Conservation (phyloP, 1,139 yeast species). For the Kluyveromyces sp. region DNA sequence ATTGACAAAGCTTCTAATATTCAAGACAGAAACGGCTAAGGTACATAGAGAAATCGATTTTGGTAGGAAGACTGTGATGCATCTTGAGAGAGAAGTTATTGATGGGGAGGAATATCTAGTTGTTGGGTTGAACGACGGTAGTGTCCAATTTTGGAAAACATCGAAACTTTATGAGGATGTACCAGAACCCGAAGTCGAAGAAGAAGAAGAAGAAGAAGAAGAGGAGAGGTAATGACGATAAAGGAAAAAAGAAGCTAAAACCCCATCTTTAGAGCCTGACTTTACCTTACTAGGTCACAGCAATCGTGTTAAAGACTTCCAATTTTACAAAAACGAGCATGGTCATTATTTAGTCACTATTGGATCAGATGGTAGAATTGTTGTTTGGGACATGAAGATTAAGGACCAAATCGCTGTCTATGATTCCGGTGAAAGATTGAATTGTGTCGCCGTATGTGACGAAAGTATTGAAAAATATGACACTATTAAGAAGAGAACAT, state of each 20-base stretch:
- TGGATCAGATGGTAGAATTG: conserved; percentile 88
- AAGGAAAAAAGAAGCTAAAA: not conserved
- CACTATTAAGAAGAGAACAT: conserved; percentile 60
- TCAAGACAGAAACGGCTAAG: conserved; percentile 57
- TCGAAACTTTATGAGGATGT: conserved; percentile 34
- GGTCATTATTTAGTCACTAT: conserved; percentile 61
- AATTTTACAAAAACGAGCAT: conserved; percentile 41
- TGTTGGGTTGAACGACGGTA: conserved; percentile 67
- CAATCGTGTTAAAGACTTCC: conserved; percentile 72
- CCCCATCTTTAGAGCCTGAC: conserved; percentile 34
- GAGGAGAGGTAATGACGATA: conserved; percentile 14
- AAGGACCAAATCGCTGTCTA: conserved; percentile 85
- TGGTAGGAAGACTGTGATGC: conserved; percentile 58
- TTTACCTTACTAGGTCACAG: conserved; percentile 73
- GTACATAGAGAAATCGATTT: conserved; percentile 41
- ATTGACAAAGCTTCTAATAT: conserved; percentile 54
- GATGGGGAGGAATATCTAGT: conserved; percentile 46
- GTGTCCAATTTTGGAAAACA: conserved; percentile 48
- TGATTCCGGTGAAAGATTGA: conserved; percentile 86
- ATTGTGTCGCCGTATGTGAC: conserved; percentile 72
- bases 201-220: conserved; percentile 22
- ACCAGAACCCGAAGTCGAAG: conserved; percentile 14
- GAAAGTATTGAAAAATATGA: conserved; percentile 70
- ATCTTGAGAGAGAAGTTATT: conserved; percentile 44
- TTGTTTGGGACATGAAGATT: conserved; percentile 70